A percentile compares a stretch with the other conserved stretches of the same genome.
These are phyloP conservation scores for Setaria italica DNA, from an alignment of 202 grass and related monocot genomes.

Conservation along the genomic window DNA sequence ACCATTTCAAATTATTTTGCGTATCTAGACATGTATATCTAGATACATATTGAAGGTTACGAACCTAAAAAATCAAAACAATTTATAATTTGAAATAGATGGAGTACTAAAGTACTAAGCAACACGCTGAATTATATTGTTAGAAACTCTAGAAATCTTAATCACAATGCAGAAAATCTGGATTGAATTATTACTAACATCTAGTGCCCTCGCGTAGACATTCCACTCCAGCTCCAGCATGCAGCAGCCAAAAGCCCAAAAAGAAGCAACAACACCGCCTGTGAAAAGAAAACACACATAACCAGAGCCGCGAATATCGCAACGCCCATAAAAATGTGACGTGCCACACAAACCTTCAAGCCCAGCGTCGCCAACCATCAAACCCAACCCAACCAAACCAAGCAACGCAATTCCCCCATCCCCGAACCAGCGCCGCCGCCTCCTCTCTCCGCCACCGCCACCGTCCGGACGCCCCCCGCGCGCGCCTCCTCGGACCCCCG, in stretches of 20 bases:
- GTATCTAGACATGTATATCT: no score
- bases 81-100: no score
- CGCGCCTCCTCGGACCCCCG: neutral
- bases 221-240: neutral
- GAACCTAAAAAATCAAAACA: no score
- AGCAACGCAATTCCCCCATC: conserved; percentile 15
- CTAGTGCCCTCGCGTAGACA: conserved; percentile 8
- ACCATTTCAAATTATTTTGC: no score
- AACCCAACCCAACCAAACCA: neutral
- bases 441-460: neutral
- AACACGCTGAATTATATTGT: no score
- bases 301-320: neutral
- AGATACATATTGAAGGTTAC: no score
- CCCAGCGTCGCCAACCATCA: neutral
- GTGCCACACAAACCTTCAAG: neutral
- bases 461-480: neutral
- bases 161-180: neutral
- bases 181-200: neutral
- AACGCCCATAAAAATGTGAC: neutral
- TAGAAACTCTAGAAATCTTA: no score
- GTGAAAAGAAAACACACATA: no score
- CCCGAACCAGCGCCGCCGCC: neutral
- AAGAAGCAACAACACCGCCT: neutral
- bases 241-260: neutral
- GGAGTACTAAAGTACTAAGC: no score